phyloP scores from a whole-genome alignment of 352 stramenopile species.

The Phytophthora ohioensis region DNA sequence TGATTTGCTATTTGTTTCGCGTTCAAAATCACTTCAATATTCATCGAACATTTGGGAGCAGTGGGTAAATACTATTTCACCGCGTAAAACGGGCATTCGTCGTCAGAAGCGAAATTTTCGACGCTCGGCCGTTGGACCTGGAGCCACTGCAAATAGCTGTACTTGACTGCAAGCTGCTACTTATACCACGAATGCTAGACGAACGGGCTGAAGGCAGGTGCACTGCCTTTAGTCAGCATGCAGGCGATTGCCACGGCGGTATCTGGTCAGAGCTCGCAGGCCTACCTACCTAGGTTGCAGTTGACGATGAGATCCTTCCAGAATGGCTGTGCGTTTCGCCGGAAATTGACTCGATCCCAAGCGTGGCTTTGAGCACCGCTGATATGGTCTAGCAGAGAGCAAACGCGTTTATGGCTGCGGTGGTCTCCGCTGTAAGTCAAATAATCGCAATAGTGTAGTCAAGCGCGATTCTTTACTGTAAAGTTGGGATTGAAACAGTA shows the following conservation, averaged over 20 bases:
- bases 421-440: too few relatives aligned
- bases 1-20: neutral
- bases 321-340: conserved; percentile 12
- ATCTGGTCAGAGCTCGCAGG: conserved; percentile 10
- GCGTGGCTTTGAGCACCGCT: conserved; percentile 1
- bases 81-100: neutral
- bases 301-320: conserved; percentile 9
- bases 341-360: conserved; percentile 10
- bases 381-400: conserved; percentile 6
- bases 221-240: conserved; percentile 2
- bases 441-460: too few relatives aligned
- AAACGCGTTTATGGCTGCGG: too few relatives aligned
- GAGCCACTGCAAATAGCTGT: neutral
- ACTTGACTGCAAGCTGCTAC: neutral
- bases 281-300: conserved; percentile 16
- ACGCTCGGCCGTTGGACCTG: neutral
- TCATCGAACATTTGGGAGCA: too few relatives aligned
- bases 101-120: conserved; percentile 13
- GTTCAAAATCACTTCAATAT: neutral
- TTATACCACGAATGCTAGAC: neutral
- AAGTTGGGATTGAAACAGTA: conserved; percentile 13
- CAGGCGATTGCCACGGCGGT: conserved; percentile 2
- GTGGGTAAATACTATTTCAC: conserved; percentile 2
- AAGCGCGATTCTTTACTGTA: neutral
- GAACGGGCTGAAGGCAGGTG: neutral